Conservation (phyloP, 2,329 filamentous ascomycete species). For the Truncatella angustata region DNA sequence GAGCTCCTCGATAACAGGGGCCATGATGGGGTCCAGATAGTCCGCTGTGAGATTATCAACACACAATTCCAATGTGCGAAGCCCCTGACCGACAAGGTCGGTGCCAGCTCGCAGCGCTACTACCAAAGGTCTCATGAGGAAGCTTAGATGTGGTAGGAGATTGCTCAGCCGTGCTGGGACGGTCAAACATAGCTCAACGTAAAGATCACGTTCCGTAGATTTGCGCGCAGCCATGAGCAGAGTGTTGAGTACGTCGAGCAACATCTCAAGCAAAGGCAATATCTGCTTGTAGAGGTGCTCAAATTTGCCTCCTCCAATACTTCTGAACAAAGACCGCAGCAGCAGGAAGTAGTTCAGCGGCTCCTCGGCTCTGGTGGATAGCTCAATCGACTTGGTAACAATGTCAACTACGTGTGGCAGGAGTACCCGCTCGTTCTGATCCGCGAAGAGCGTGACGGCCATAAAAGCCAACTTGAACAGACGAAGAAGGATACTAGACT, state of each 20-base stretch:
- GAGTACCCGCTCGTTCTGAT: conserved; percentile 92
- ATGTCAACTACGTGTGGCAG: conserved; percentile 96
- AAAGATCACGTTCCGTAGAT: conserved; percentile 87
- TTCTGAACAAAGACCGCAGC: conserved; percentile 86
- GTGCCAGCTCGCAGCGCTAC: conserved; percentile 88
- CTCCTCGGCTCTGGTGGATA: conserved; percentile 92
- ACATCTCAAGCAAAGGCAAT: conserved; percentile 91
- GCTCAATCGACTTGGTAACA: conserved; percentile 93
- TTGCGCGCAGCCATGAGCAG: conserved; percentile 87
- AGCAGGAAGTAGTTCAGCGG: conserved; percentile 99
- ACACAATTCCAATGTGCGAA: conserved; percentile 91
- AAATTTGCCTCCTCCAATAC: conserved; percentile 95
- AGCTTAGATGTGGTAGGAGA: conserved; percentile 89
- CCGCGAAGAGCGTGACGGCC: conserved; percentile 94
- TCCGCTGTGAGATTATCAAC: conserved; percentile 98
- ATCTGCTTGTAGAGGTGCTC: conserved; percentile 99
- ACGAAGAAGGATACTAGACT: conserved; percentile 86
- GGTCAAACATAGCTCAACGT: conserved; percentile 94
- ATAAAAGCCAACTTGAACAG: conserved; percentile 99
- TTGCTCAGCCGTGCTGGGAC: conserved; percentile 94
- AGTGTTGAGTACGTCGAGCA: conserved; percentile 95
- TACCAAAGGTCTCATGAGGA: conserved; percentile 96
- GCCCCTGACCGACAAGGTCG: conserved; percentile 89
- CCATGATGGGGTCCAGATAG: conserved; percentile 98
- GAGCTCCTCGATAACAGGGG: conserved; percentile 95